Evolutionary conservation across 2,329 filamentous ascomycete species (phyloP), one percentile per base, ranked within the genome.

Genomic region (Colletotrichum destructivum): DNA sequence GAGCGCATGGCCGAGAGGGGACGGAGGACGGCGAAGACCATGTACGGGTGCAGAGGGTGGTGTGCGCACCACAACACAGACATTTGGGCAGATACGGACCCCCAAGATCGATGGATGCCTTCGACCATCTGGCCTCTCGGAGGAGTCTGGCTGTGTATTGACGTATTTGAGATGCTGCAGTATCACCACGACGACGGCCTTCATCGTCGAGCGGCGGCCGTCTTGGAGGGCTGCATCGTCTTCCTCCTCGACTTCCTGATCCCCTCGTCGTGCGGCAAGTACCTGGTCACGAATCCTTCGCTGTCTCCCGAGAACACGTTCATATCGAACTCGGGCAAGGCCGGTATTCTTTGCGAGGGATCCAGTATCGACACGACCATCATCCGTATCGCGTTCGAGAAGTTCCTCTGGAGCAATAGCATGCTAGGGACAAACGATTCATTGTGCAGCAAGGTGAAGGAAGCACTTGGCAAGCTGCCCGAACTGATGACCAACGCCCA

Each of bases 351-450:
- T 3, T 82, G 80, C 57, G 84, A 85, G 74, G 84, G 84, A 1
- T 83, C 85, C 0, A 82, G 82, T 3, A 86, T 87, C 70, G 86
- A 88, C 62, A 83, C 82, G 16, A 82, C 40, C 74, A 79, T 72
- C 40, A 15, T 74, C 38, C 65, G 26, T 0, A 63, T 73, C 26
- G 69, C 72, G 0, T 73, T 74, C 21, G 74, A 77, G 9, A 66
- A 75, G 35, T 79, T 75, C 61, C 62, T 77, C 1, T 78, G 76
- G 77, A 76, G 75, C 40, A 69, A 67, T 16, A 52, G 73, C 11
- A 70, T 71, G 49, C 71, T 76, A 31, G 52, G 69, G 15, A 40
- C 26, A 44, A 21, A 62, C 1, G 49, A 67, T 52, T 40, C 59
- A 3, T 61, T 74, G 4, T 60, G 55, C 12, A 35, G 42, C 8